Base-by-base conservation (phyloP, 2,329 filamentous ascomycete genomes). In the Ascochyta clinopodiicola region DNA sequence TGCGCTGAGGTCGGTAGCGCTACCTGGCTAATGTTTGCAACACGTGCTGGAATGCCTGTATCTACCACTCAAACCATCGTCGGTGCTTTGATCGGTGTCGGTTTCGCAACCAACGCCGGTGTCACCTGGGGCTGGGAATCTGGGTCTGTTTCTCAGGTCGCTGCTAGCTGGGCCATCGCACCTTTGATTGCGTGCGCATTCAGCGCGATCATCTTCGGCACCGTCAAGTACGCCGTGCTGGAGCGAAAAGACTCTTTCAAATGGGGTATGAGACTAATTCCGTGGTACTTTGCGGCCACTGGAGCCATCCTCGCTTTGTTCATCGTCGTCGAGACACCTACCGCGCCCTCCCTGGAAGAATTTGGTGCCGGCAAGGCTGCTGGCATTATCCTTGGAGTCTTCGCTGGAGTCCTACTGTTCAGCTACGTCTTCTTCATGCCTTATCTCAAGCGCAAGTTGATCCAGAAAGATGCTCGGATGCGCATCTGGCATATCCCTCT, bases 61-160 rank as follows among this genome's bases (percentile, higher is more conserved):
- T 86, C 84, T 0, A 86, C 85, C 4, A 87, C 85, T 1, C 84
- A 87, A 69, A 85, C 84, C 12, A 80, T 87, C 56, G 80, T 87
- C 57, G 84, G 83, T 17, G 83, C 83, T 59, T 79, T 88, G 27
- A 77, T 86, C 51, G 85, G 85, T 51, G 83, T 86, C 65, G 85
- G 84, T 39, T 77, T 88, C 34, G 85, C 83, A 10, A 63, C 64
- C 15, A 42, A 51, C 15, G 55, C 68, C 24, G 40, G 56, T 19
- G 52, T 69, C 25, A 68, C 62, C 24, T 71, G 68, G 68, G 61
- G 39, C 1, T 71, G 68, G 67, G 57, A 63, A 40, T 53, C 44
- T 7, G 67, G 67, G 9, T 69, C 66, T 2, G 64, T 71, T 9
- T 70, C 67, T 5, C 67, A 71, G 32, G 64, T 71, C 15, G 78